Evolutionary conservation across 2,329 filamentous ascomycete genomes (phyloP).

Genomic region (Furcasterigmium furcatum): DNA sequence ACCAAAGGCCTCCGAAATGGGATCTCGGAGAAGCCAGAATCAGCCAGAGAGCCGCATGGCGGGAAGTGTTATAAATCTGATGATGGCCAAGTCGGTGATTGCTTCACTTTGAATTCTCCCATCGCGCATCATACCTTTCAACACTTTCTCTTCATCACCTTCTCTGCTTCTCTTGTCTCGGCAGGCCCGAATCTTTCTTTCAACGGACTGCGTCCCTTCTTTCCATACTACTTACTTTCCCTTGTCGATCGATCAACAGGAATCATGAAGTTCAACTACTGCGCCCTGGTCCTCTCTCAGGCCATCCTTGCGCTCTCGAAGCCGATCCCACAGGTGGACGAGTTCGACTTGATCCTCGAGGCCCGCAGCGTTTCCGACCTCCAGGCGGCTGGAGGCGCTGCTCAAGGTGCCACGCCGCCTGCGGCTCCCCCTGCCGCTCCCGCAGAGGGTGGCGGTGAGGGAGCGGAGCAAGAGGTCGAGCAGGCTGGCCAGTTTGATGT

Average conservation of each 20-base stretch:
- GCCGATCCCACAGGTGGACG: neutral
- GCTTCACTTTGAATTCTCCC: too few species aligned
- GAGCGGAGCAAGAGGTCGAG: constrained; percentile 23
- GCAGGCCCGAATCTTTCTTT: neutral
- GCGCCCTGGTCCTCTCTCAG: neutral
- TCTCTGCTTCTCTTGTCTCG: neutral
- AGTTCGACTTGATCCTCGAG: neutral
- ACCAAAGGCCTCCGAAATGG: too few species aligned
- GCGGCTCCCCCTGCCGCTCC: neutral
- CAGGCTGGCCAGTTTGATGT: constrained; percentile 23
- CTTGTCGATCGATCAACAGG: neutral
- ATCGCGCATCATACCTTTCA: too few species aligned
- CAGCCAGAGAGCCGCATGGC: too few species aligned
- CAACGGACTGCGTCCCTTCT: neutral
- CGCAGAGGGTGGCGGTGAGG: constrained; percentile 8
- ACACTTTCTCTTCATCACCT: neutral
- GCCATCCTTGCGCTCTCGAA: neutral
- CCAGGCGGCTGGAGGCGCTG: neutral
- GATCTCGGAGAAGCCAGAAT: too few species aligned
- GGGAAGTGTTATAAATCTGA: too few species aligned
- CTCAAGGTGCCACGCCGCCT: neutral
- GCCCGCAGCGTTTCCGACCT: neutral
- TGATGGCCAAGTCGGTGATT: too few species aligned
- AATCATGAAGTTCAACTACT: neutral
- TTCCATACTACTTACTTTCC: neutral